Percentiles rank a stretch among this genome's conserved stretches.
Conservation (phyloP, 306 rosid genomes). For the Prinsepia uniflora region DNA sequence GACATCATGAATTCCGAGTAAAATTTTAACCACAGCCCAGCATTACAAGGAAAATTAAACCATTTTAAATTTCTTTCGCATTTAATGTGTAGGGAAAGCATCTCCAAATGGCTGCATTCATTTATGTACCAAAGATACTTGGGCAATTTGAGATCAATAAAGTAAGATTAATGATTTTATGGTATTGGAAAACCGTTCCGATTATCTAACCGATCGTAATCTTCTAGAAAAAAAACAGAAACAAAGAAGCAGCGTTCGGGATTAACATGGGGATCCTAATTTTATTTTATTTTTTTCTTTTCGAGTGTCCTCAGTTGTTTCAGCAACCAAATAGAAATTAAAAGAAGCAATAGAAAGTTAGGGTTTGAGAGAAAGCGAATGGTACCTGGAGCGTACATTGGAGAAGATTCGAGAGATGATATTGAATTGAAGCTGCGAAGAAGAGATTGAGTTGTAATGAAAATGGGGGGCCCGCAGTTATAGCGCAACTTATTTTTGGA, state of each 20-base stretch:
- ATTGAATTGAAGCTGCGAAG: neutral
- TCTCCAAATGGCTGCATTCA: neutral
- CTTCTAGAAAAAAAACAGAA: too few species aligned
- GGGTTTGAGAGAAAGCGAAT: neutral
- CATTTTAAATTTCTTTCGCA: too few species aligned
- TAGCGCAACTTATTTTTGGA: neutral
- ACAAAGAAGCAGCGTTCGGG: neutral
- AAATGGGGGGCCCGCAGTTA: neutral
- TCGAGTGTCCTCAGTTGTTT: neutral
- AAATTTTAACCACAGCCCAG: neutral
- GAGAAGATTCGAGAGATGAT: neutral
- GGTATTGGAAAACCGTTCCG: neutral
- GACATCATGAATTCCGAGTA: neutral
- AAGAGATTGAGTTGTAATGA: neutral
- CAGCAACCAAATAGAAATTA: constrained; percentile 1
- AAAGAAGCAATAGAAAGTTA: neutral
- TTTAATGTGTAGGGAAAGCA: too few species aligned
- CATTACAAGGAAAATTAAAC: too few species aligned
- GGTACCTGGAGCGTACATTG: neutral
- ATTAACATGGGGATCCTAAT: neutral
- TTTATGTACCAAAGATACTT: neutral
- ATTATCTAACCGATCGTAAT: neutral
- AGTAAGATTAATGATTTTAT: neutral
- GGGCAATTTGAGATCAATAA: neutral
- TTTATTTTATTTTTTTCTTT: neutral